Percentiles rank a stretch among this genome's conserved stretches.
Conservation (phyloP, 1,284 basidiomycete species). For the Peniophora sp. region DNA sequence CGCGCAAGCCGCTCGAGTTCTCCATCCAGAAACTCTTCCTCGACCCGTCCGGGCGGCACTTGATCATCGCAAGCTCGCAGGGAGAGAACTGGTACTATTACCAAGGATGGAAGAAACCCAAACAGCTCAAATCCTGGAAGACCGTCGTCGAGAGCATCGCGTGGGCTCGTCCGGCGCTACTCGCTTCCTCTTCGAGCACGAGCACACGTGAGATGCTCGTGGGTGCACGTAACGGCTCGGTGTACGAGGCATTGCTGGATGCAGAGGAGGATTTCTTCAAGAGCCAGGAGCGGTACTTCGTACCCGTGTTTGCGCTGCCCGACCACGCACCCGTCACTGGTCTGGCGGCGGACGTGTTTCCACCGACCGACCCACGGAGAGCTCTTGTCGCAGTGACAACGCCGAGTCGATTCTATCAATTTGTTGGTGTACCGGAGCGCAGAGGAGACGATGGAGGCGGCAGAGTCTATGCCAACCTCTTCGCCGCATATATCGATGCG, state of each 20-base stretch:
- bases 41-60: slow-evolving; percentile 88
- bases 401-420: slow-evolving; percentile 86
- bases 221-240: slow-evolving; percentile 76
- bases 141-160: slow-evolving; percentile 90
- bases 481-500: slow-evolving; percentile 64
- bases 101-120: slow-evolving; percentile 73
- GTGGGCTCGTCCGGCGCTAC: slow-evolving; percentile 79
- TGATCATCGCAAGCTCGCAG: slow-evolving; percentile 77
- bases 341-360: slow-evolving; percentile 72
- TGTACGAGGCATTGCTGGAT: slow-evolving; percentile 84
- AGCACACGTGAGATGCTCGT: slow-evolving; percentile 86
- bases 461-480: slow-evolving; percentile 71
- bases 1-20: slow-evolving; percentile 63
- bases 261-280: slow-evolving; percentile 90
- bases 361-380: slow-evolving; percentile 50
- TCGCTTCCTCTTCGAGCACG: slow-evolving; percentile 55
- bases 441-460: slow-evolving; percentile 62
- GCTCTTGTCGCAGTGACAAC: slow-evolving; percentile 80
- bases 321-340: slow-evolving; percentile 79
- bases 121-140: slow-evolving; percentile 73
- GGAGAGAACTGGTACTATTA: slow-evolving; percentile 95
- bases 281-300: slow-evolving; percentile 76
- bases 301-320: slow-evolving; percentile 71
- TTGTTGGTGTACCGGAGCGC: slow-evolving; percentile 63
- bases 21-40: slow-evolving; percentile 75